Evolutionary conservation across 352 stramenopile genomes (phyloP), one percentile per base, ranked within the genome.

Genomic region (Phytopythium mirpurense): DNA sequence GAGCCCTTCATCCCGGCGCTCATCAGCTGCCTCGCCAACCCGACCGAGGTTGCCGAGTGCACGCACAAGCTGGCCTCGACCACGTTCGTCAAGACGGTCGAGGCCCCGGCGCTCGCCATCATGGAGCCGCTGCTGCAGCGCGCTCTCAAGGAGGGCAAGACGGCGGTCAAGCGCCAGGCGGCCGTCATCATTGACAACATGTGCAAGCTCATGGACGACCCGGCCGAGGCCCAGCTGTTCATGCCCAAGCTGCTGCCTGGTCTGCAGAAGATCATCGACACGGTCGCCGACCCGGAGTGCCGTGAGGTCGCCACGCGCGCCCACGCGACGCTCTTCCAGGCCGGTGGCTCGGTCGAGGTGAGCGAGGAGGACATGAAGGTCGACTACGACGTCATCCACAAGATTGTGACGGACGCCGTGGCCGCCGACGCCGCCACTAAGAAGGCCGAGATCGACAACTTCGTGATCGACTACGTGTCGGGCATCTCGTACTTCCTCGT

Each of bases 181-280:
- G 93, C 95, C 62, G 96, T 99, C 59, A 99, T 99, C 63, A 98
- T 98, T 71, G 94, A 99, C 83, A 99, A 98, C 82, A 98, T 99
- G 95, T 98, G 88, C 74, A 98, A 98, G 86, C 83, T 99, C 38
- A 97, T 99, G 61, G 96, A 99, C 70, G 95, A 99, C 70, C 93
- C 96, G 2, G 69, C 96, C 63, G 94, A 98, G 69, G 96, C 95
- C 11, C 93, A 96, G 75, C 86, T 97, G 29, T 99, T 99, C 79
- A 93, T 99, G 70, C 96, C 96, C 24, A 95, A 98, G 62, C 83
- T 99, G 12, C 83, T 99, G 40, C 96, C 96, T 54, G 96, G 93
- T 46, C 83, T 99, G 36, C 87, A 98, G 72, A 98, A 96, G 67
- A 97, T 98, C 58, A 97, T 98, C 38, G 82, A 96, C 46, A 96